Conservation (phyloP, 2,329 filamentous ascomycete genomes). For the Diaporthe sp. region DNA sequence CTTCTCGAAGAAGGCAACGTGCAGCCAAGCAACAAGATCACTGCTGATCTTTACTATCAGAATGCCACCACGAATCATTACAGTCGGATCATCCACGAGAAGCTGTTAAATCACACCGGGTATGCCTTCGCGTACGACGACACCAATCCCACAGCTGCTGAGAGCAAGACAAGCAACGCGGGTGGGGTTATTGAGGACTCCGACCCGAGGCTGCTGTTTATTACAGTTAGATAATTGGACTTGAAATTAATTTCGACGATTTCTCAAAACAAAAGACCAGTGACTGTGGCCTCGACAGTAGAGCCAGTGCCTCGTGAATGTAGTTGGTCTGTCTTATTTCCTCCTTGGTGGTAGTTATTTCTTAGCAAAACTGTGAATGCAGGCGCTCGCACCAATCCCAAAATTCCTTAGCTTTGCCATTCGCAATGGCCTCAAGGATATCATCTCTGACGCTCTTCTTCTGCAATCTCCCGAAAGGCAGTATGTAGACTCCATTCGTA, state of each 20-base stretch:
- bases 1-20: not conserved
- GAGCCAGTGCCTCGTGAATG: not conserved
- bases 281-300: too few species aligned
- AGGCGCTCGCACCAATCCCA: conserved; percentile 33
- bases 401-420: conserved; percentile 27
- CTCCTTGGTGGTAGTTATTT: too few species aligned
- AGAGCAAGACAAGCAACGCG: conserved; percentile 21
- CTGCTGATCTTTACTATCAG: conserved; percentile 8
- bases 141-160: not conserved
- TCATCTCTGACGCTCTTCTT: conserved; percentile 25
- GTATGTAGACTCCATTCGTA: conserved; percentile 31
- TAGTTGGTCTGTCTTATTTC: too few species aligned
- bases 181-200: conserved; percentile 23
- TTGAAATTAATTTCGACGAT: not conserved
- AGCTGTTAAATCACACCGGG: not conserved
- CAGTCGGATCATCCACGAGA: conserved; percentile 10
- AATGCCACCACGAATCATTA: conserved; percentile 4
- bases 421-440: conserved; percentile 26
- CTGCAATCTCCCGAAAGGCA: conserved; percentile 32
- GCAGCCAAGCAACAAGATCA: conserved; percentile 19
- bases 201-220: not conserved
- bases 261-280: not conserved
- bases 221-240: not conserved
- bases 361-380: not conserved
- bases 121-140: conserved; percentile 30